These are phyloP conservation scores for Rosellinia necatrix DNA, from an alignment of 2,329 filamentous ascomycete species.

Conservation along the genomic window DNA sequence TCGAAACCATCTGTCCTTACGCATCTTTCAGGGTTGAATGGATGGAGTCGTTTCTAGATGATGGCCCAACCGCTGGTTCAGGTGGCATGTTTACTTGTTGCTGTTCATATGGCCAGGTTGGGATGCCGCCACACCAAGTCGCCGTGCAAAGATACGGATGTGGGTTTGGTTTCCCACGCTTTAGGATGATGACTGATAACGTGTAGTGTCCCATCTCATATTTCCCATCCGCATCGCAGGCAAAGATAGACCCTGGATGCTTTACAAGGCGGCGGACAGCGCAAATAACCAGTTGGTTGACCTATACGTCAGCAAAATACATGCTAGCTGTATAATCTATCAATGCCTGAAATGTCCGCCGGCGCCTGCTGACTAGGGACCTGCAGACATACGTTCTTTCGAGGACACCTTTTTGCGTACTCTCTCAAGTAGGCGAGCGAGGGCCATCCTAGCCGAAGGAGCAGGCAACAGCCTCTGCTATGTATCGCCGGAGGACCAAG, in stretches of 20 bases:
- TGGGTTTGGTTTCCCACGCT: neutral
- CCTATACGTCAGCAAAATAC: constrained; percentile 21
- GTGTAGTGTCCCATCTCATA: constrained; percentile 24
- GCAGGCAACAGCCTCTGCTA: constrained; percentile 24
- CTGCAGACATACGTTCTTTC: constrained; percentile 14
- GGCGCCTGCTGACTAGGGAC: neutral
- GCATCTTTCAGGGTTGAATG: constrained; percentile 15
- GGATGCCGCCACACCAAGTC: constrained; percentile 5
- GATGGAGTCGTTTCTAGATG: constrained; percentile 2
- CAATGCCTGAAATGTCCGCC: neutral
- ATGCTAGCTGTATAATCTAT: constrained; percentile 12
- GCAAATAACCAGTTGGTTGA: constrained; percentile 23
- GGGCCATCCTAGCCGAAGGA: constrained; percentile 17
- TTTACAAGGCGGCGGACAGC: constrained; percentile 21
- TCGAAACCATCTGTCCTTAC: constrained; percentile 16
- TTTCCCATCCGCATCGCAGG: constrained; percentile 24
- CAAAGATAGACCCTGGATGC: constrained; percentile 18
- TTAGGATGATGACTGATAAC: neutral
- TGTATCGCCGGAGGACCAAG: constrained; percentile 17
- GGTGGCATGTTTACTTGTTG: constrained; percentile 13
- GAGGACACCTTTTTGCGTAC: constrained; percentile 23
- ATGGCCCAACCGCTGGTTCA: neutral
- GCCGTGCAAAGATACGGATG: constrained; percentile 20
- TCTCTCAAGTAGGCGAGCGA: constrained; percentile 16
- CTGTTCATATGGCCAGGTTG: constrained; percentile 2